phyloP scores from a whole-genome alignment of 1,284 basidiomycete species.

The Neonothopanus nambi region DNA sequence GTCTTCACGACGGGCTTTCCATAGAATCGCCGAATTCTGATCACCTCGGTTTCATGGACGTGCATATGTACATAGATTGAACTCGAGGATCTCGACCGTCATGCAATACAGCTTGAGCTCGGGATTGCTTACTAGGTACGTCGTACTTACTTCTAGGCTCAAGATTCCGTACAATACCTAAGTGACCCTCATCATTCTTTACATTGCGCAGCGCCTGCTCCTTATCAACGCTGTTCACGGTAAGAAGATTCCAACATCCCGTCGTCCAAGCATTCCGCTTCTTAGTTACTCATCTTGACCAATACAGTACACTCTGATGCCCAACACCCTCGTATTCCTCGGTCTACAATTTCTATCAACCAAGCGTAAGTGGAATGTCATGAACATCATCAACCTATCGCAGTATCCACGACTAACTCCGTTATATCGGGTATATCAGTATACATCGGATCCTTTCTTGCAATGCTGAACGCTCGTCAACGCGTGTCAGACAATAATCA shows the following conservation, averaged over 20 bases:
- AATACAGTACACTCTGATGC: conserved; percentile 43
- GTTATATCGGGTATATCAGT: conserved; percentile 29
- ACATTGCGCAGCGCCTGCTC: conserved; percentile 33
- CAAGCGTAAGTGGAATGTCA: conserved; percentile 39
- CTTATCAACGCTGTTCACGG: conserved; percentile 31
- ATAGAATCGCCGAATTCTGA: neutral
- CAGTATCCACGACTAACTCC: neutral
- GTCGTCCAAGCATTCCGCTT: conserved; percentile 15
- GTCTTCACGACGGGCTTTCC: too few species aligned
- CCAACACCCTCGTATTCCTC: conserved; percentile 49
- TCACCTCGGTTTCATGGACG: too few species aligned
- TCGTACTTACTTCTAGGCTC: neutral
- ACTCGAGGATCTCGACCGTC: conserved; percentile 18
- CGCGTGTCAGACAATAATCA: conserved; percentile 13
- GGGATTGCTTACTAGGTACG: conserved; percentile 42
- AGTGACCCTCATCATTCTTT: neutral
- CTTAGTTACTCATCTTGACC: neutral
- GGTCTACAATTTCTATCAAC: conserved; percentile 49
- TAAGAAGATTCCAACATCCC: too few species aligned
- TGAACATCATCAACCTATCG: neutral
- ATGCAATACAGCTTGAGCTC: conserved; percentile 32
- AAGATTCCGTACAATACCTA: neutral
- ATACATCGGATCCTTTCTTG: conserved; percentile 54
- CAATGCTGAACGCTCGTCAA: conserved; percentile 46
- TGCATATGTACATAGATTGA: conserved; percentile 10